Conservation (phyloP, 768 basidiomycete species). For the Mycena albidolilacea region DNA sequence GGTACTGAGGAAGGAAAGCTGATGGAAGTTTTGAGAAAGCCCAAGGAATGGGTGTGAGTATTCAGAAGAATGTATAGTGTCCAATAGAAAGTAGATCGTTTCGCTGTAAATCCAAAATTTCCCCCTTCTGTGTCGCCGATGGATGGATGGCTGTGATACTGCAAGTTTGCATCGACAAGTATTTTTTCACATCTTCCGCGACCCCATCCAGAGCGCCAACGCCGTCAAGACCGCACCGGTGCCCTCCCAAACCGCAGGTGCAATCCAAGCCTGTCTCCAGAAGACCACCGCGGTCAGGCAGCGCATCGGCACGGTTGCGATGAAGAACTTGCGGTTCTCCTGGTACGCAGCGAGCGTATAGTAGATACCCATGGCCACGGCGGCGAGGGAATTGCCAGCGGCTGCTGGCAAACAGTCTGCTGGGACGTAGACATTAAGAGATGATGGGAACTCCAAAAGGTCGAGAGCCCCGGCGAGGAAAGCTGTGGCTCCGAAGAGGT, state of each 20-base stretch:
- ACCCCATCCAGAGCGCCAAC: neutral
- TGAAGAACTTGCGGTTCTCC: slow-evolving; percentile 7
- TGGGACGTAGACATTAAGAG: neutral
- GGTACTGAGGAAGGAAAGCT: slow-evolving; percentile 79
- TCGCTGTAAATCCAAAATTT: too few relatives aligned
- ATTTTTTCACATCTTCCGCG: neutral
- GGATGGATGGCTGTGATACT: too few relatives aligned
- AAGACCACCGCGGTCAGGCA: slow-evolving; percentile 2
- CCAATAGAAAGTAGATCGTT: too few relatives aligned
- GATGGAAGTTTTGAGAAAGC: slow-evolving; percentile 71
- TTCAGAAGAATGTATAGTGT: neutral
- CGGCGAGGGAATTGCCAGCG: neutral
- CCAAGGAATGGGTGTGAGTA: slow-evolving; percentile 72
- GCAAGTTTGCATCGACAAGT: neutral
- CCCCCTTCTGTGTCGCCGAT: too few relatives aligned
- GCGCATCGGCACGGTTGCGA: slow-evolving; percentile 11
- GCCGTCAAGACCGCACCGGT: neutral
- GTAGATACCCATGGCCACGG: slow-evolving; percentile 9
- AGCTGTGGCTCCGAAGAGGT: slow-evolving; percentile 1
- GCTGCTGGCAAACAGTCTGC: neutral
- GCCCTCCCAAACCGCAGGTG: slow-evolving; percentile 1
- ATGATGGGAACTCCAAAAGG: neutral
- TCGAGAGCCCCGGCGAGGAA: neutral
- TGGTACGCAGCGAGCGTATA: slow-evolving; percentile 14
- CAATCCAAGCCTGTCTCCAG: neutral